Percentiles rank a stretch among this genome's conserved stretches.
These are phyloP conservation scores for Aspergillus latus DNA, from an alignment of 2,329 filamentous ascomycete species.

Conservation along the genomic window DNA sequence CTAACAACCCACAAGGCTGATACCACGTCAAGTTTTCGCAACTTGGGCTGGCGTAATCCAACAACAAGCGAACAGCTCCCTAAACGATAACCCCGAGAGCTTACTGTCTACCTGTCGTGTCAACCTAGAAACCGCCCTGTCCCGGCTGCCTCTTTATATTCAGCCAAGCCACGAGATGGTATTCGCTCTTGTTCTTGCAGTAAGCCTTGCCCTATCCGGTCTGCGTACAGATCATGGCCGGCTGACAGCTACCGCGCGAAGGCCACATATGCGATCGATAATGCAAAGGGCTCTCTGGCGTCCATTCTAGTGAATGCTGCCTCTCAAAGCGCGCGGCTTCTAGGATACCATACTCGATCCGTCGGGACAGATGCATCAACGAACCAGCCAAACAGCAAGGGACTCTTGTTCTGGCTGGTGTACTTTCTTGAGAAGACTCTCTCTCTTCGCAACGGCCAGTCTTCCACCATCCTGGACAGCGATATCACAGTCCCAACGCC, in stretches of 20 bases:
- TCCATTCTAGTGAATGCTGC: slow-evolving; percentile 6
- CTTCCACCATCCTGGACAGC: background rate
- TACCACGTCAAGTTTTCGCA: background rate
- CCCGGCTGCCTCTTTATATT: slow-evolving; percentile 7
- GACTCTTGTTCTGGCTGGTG: background rate
- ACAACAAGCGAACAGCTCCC: background rate
- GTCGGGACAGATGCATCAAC: background rate
- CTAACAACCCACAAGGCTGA: background rate
- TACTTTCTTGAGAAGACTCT: background rate
- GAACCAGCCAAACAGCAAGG: background rate
- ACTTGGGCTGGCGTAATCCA: background rate
- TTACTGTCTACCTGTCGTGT: slow-evolving; percentile 8
- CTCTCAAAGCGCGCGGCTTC: background rate
- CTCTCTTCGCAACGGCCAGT: background rate
- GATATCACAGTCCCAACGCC: background rate
- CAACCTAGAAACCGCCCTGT: slow-evolving; percentile 14
- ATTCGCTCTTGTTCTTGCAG: slow-evolving; percentile 15
- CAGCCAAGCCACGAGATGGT: slow-evolving; percentile 13
- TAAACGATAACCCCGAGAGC: background rate
- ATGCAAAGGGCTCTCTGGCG: slow-evolving; percentile 9
- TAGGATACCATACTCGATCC: background rate
- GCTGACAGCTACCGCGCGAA: background rate
- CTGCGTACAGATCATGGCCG: no score
- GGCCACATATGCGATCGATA: slow-evolving; percentile 12
- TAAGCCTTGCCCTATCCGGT: background rate